Base-by-base conservation (phyloP, 495 filamentous ascomycete genomes). In the Penicillium silybi region DNA sequence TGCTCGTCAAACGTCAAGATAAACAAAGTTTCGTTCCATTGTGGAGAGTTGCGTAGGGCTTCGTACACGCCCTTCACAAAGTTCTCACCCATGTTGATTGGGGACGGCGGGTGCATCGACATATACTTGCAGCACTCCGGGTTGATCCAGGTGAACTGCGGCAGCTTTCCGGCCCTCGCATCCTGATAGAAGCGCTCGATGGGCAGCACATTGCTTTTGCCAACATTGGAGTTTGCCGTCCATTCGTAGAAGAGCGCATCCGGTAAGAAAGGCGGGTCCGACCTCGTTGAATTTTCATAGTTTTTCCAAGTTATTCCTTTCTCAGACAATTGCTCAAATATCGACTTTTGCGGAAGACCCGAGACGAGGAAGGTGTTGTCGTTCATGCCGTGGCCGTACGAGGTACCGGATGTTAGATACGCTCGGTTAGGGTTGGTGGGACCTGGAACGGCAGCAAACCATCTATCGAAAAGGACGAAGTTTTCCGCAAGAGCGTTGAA, bases 51-150 rank as follows among this genome's bases (percentile, higher is more conserved):
- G 20, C 76, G 74, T 13, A 79, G 27, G 2, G 75, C 74, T 46
- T 79, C 76, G 53, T 80, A 79, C 49, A 81, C 69, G 9, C 67
- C 56, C 62, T 80, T 80, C 56, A 81, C 62, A 44, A 77, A 74
- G 43, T 55, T 63, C 56, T 81, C 76, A 41, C 77, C 76, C 50
- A 73, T 66, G 27, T 71, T 71, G 44, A 76, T 73, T 5, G 71
- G 74, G 6, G 69, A 72, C 0, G 69, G 66, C 0, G 75, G 77
- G 61, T 79, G 76, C 64, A 78, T 72, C 23, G 75, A 78, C 48
- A 66, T 75, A 44, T 72, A 75, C 15, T 56, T 58, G 64, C 78
- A 80, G 66, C 76, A 80, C 37, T 75, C 73, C 1, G 78, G 76
- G 59, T 81, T 80, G 62, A 81, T 72, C 66, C 71, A 81, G 22